Conservation (phyloP, 225 moss, liverwort and hornwort genomes). For the Thuidium tamariscinum region DNA sequence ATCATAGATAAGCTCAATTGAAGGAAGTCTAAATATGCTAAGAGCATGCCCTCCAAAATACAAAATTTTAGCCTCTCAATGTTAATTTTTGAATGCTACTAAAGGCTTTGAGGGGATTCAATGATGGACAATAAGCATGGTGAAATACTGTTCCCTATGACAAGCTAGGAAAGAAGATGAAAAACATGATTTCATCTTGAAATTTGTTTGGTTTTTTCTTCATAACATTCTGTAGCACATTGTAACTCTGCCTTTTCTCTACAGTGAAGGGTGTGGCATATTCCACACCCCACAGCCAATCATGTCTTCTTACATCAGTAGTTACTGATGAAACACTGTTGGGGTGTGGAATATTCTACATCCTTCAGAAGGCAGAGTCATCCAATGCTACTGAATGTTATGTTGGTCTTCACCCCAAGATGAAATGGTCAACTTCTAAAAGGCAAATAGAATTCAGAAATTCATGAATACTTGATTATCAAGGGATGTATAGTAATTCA, state of each 20-base stretch:
- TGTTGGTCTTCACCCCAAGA: fast-evolving
- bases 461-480: background rate
- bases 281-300: no score
- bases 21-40: background rate
- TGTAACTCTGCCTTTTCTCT: no score
- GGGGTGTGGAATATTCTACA: no score
- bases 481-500: fast-evolving
- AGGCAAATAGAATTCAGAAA: background rate
- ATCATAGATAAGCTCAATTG: background rate
- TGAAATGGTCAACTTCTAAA: background rate
- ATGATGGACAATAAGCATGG: background rate
- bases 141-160: fast-evolving
- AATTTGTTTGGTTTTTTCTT: no score
- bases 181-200: background rate
- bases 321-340: no score
- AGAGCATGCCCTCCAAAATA: fast-evolving
- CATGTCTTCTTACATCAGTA: no score
- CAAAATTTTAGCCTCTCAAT: background rate
- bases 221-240: no score
- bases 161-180: fast-evolving
- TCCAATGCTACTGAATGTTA: no score
- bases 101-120: background rate
- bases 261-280: no score
- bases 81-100: fast-evolving
- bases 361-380: no score